Percentiles rank a stretch among this genome's conserved stretches.
Evolutionary conservation across 2,329 filamentous ascomycete genomes (phyloP).

Genomic region (Fusarium clavum): DNA sequence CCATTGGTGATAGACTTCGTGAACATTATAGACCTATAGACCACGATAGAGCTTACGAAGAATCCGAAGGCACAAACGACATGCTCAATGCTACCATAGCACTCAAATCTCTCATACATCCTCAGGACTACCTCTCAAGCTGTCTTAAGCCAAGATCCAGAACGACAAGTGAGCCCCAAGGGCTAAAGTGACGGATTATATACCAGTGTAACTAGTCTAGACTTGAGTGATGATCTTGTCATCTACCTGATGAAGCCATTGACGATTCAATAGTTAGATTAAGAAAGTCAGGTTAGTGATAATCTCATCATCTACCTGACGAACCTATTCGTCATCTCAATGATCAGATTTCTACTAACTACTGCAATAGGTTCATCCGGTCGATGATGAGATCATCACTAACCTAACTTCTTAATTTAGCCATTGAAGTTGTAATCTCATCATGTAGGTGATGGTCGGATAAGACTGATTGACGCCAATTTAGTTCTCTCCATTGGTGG

Average conservation of each 20-base stretch:
- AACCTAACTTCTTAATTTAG: background rate
- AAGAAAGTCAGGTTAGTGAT: too few relatives aligned
- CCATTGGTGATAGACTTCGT: background rate
- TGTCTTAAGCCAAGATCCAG: too few relatives aligned
- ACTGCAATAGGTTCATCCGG: background rate
- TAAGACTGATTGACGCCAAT: background rate
- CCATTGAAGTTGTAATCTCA: background rate
- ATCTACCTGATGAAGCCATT: too few relatives aligned
- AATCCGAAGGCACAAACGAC: background rate
- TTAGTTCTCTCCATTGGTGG: background rate
- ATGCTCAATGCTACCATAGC: too few relatives aligned
- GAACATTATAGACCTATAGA: background rate
- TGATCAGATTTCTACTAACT: background rate
- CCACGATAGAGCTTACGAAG: background rate
- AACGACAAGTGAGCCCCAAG: too few relatives aligned
- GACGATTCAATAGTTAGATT: too few relatives aligned
- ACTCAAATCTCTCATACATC: too few relatives aligned
- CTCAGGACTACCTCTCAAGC: too few relatives aligned
- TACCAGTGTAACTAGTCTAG: too few relatives aligned
- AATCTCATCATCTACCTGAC: background rate
- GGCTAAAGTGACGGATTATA: too few relatives aligned
- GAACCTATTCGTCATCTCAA: background rate
- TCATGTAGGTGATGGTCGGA: background rate
- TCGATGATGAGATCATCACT: background rate
- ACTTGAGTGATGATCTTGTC: background rate